Percentiles rank a stretch among this genome's conserved stretches.
Conservation (phyloP, 495 filamentous ascomycete species). For the Tetracladium marchalianum region DNA sequence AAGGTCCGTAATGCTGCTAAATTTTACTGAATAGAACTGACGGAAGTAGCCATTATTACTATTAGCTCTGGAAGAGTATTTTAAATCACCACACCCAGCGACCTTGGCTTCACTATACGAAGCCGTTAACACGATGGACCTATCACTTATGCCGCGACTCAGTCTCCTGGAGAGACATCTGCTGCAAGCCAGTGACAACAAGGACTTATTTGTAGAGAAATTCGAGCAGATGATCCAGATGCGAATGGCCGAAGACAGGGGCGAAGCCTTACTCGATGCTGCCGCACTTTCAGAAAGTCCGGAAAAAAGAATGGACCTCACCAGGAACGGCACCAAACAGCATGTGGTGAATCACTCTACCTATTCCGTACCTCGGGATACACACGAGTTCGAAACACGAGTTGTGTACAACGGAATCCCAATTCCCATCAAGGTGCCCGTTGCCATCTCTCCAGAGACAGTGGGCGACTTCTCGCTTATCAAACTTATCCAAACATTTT, state of each 20-base stretch:
- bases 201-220: constrained; percentile 95
- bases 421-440: constrained; percentile 91
- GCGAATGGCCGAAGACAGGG: constrained; percentile 42
- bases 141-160: constrained; percentile 85
- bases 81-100: constrained; percentile 80
- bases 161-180: constrained; percentile 77
- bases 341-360: constrained; percentile 35
- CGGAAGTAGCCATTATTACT: constrained; percentile 70
- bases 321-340: constrained; percentile 42
- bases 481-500: constrained; percentile 92
- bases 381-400: constrained; percentile 91
- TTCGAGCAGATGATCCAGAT: constrained; percentile 87
- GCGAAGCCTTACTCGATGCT: constrained; percentile 29
- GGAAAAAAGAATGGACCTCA: constrained; percentile 36
- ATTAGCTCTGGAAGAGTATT: constrained; percentile 95
- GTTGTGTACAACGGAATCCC: constrained; percentile 93
- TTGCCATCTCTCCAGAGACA: constrained; percentile 85
- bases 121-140: constrained; percentile 92
- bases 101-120: constrained; percentile 85
- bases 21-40: constrained; percentile 1
- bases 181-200: constrained; percentile 80
- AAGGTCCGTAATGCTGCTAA: constrained; percentile 49
- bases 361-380: constrained; percentile 76
- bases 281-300: constrained; percentile 35
- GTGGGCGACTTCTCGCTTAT: constrained; percentile 97